Percentiles rank a stretch among this genome's conserved stretches.
Evolutionary conservation across 768 basidiomycete genomes (phyloP).

Genomic region (Lactifluus echinatus): DNA sequence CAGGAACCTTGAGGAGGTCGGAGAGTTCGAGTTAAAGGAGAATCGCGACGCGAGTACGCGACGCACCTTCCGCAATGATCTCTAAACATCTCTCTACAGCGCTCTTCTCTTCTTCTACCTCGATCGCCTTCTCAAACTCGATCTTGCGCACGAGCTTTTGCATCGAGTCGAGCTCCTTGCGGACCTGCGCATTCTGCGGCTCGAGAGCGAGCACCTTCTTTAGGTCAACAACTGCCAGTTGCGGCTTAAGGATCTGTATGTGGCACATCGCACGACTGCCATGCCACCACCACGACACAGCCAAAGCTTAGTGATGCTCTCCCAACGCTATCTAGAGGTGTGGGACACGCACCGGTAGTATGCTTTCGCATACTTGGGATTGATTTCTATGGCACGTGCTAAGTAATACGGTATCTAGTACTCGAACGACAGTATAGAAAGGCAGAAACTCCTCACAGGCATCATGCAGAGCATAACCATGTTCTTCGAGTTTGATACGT

Average conservation of each 20-base stretch:
- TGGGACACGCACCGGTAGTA: conserved; percentile 57
- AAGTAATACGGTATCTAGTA: not conserved
- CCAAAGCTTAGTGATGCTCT: not conserved
- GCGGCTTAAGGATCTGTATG: conserved; percentile 83
- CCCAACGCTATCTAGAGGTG: not conserved
- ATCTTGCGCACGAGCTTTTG: conserved; percentile 85
- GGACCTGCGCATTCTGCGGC: conserved; percentile 75
- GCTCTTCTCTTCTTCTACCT: conserved; percentile 80
- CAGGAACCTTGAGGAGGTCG: conserved; percentile 50
- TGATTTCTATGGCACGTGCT: conserved; percentile 82
- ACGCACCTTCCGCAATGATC: conserved; percentile 69
- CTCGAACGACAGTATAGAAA: not conserved
- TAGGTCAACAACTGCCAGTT: conserved; percentile 80
- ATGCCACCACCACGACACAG: conserved; percentile 2
- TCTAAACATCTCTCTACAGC: conserved; percentile 66
- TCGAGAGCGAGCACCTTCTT: conserved; percentile 77
- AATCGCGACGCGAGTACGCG: not conserved
- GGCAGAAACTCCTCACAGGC: conserved; percentile 54
- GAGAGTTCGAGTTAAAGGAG: not conserved
- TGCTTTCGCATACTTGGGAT: conserved; percentile 86
- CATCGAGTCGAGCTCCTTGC: conserved; percentile 74
- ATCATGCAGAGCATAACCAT: conserved; percentile 85
- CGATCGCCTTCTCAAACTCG: conserved; percentile 95
- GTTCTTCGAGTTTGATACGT: conserved; percentile 88
- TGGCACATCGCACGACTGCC: conserved; percentile 80